Base-by-base conservation (phyloP, 352 stramenopile genomes). In the Saprolegnia diclina region DNA sequence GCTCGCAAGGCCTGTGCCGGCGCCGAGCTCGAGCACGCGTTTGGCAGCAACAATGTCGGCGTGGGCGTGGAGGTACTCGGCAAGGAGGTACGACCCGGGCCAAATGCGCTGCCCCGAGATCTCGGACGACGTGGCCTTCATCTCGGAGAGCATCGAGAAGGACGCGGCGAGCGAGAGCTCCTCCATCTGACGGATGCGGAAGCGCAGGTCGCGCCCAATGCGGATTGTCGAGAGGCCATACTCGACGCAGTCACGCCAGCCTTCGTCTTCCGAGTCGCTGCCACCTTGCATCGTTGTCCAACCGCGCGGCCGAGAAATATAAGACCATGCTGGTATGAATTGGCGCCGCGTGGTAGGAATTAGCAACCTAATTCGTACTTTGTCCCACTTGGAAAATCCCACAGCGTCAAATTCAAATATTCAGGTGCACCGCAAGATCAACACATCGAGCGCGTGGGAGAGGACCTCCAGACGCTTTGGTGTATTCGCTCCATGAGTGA, bases 91-190 rank as follows among this genome's bases (percentile, higher is more conserved):
- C 19, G 78, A 88, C 35, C 85, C 85, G 24, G 86, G 83, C 85
- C 85, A 93, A 48, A 90, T 77, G 46, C 85, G 79, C 69, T 82
- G 84, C 57, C 85, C 85, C 59, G 80, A 90, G 67, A 93, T 93
- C 72, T 93, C 85, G 42, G 75, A 78, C 64, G 76, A 72, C 48
- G 84, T 84, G 55, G 76, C 77, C 59, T 82, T 71, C 79, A 87
- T 87, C 67, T 87, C 79, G 11, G 79, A 75, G 37, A 87, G 66
- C 79, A 87, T 87, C 55, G 83, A 83, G 64, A 87, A 77, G 56
- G 77, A 82, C 29, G 74, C 78, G 22, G 78, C 78, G 21, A 87
- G 72, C 1, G 78, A 73, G 21, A 87, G 76, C 73, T 87, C 79
- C 62, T 83, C 76, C 79, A 87, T 87, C 70, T 87, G 79, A 22